Base-by-base conservation (phyloP, 768 basidiomycete genomes). In the Tylopilus sp. region DNA sequence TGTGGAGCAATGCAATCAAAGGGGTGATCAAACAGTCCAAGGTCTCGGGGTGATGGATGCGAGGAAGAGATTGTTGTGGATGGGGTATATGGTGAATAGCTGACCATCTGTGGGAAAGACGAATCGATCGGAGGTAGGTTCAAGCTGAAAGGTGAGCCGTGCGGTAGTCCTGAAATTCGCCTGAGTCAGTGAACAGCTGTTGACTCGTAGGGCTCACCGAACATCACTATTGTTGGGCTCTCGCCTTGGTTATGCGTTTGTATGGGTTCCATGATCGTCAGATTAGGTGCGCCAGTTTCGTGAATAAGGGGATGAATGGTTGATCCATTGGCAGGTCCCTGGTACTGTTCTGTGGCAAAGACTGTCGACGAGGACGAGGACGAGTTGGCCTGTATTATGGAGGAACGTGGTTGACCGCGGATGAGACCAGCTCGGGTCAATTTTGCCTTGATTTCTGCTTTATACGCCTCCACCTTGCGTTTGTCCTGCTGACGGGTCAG, bases 381-480 rank as follows among this genome's bases (percentile, higher is more conserved):
- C 30, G 66, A 58, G 0, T 62, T 53, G 40, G 74, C 68, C 55
- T 74, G 71, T 48, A 76, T 60, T 51, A 78, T 73, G 51, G 80
- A 77, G 42, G 84, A 72, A 20, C 87, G 82, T 13, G 88, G 89
- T 63, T 90, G 88, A 38, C 89, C 89, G 30, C 89, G 85, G 58
- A 91, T 90, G 63, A 89, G 80, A 54, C 88, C 88, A 40, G 83
- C 82, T 55, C 82, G 76, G 38, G 85, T 84, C 49, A 91, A 76
- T 63, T 90, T 85, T 28, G 85, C 80, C 69, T 91, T 92, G 69
- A 92, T 91, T 53, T 82, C 79, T 18, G 86, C 87, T 69, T 91
- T 91, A 76, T 91, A 91, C 42, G 76, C 78, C 60, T 90, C 86
- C 43, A 91, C 88, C 8, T 80, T 81, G 56, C 84, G 82, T 70